A percentile compares a stretch with the other conserved stretches of the same genome.
Evolutionary conservation across 495 filamentous ascomycete species (phyloP).

Genomic region (Hypomontagnella submonticulosa): DNA sequence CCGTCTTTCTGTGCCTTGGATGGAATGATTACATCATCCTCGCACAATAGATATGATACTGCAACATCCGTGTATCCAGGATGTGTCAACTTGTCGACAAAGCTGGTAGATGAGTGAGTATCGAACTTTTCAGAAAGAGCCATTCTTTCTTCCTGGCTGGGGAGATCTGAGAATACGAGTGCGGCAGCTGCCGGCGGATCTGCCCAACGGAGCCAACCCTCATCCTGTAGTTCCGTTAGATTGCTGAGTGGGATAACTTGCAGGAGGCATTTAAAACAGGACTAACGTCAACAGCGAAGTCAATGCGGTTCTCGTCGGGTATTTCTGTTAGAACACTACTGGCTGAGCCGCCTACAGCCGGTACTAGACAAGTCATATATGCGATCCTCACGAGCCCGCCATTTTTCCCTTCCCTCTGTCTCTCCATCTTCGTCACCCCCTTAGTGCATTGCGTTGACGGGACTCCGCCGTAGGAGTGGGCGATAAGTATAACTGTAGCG

Average conservation of each 20-base stretch:
- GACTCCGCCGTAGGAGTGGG: slow-evolving; percentile 54
- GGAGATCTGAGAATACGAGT: slow-evolving; percentile 38
- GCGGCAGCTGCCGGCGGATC: slow-evolving; percentile 17
- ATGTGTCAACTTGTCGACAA: slow-evolving; percentile 49
- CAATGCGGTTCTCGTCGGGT: slow-evolving; percentile 7
- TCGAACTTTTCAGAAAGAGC: slow-evolving; percentile 20
- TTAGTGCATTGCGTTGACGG: slow-evolving; percentile 50
- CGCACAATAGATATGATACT: slow-evolving; percentile 61
- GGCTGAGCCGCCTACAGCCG: slow-evolving; percentile 30
- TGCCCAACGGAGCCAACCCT: slow-evolving; percentile 37
- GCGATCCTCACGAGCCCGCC: slow-evolving; percentile 54
- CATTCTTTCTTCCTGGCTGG: slow-evolving; percentile 20
- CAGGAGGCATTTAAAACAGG: background rate
- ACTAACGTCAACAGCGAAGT: slow-evolving; percentile 40
- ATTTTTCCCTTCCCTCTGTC: slow-evolving; percentile 52
- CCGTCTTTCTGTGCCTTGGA: slow-evolving; percentile 48
- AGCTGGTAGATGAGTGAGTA: slow-evolving; percentile 46
- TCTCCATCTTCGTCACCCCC: slow-evolving; percentile 53
- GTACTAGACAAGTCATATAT: slow-evolving; percentile 50
- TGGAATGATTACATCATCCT: slow-evolving; percentile 55
- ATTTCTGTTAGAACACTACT: slow-evolving; percentile 9
- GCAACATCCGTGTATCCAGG: slow-evolving; percentile 61
- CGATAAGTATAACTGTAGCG: slow-evolving; percentile 42
- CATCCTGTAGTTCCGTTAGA: slow-evolving; percentile 26
- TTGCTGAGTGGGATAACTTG: background rate